phyloP scores from a whole-genome alignment of 2,329 filamentous ascomycete species.

The Xylaria arbuscula region DNA sequence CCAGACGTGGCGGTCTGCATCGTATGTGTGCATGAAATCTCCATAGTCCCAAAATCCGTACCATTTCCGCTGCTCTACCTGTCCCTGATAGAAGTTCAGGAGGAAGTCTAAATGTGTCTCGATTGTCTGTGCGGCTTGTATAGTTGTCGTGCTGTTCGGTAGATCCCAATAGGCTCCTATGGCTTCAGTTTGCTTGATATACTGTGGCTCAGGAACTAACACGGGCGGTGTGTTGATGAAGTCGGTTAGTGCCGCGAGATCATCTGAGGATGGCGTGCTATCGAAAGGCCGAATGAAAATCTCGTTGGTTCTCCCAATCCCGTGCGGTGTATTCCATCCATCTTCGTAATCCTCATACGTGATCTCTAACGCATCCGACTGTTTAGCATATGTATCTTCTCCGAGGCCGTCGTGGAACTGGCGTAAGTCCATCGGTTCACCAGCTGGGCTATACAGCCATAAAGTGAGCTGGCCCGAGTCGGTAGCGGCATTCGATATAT shows the following conservation, averaged over 20 bases:
- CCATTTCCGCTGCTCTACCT: slow-evolving; percentile 69
- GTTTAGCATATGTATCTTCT: slow-evolving; percentile 64
- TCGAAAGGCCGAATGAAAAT: slow-evolving; percentile 65
- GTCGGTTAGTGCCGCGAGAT: slow-evolving; percentile 56
- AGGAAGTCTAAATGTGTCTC: slow-evolving; percentile 67
- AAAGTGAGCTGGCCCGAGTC: slow-evolving; percentile 65
- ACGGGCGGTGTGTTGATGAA: slow-evolving; percentile 64
- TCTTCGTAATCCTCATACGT: slow-evolving; percentile 72
- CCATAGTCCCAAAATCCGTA: slow-evolving; percentile 73
- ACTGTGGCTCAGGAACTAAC: slow-evolving; percentile 59
- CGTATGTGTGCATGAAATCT: slow-evolving; percentile 72
- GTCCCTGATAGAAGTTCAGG: slow-evolving; percentile 64
- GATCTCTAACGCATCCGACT: slow-evolving; percentile 69
- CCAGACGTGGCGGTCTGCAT: slow-evolving; percentile 68
- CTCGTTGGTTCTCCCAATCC: slow-evolving; percentile 69
- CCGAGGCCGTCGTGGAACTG: slow-evolving; percentile 69
- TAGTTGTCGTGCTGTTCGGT: slow-evolving; percentile 46
- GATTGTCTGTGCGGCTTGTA: slow-evolving; percentile 53
- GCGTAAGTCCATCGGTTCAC: slow-evolving; percentile 65
- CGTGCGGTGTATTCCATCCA: slow-evolving; percentile 66
- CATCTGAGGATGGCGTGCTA: slow-evolving; percentile 61
- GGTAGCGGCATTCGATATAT: slow-evolving; percentile 62
- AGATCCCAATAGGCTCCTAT: slow-evolving; percentile 67
- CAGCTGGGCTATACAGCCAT: slow-evolving; percentile 70
- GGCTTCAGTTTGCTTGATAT: slow-evolving; percentile 64